Base-by-base conservation (phyloP, 495 filamentous ascomycete species). In the Aspergillus kassunensis region DNA sequence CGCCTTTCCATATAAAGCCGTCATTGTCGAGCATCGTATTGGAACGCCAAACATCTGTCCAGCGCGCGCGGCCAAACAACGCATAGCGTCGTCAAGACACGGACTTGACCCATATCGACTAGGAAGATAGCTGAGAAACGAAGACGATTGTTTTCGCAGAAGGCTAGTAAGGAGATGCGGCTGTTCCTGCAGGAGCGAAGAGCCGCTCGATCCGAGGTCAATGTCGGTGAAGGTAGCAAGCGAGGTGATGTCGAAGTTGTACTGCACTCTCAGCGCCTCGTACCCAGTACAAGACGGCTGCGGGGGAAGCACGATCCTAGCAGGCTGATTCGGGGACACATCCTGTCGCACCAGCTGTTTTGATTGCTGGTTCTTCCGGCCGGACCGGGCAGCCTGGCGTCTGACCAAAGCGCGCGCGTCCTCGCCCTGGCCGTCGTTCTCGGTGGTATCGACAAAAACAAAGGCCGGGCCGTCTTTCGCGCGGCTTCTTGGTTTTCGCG, bases 81-180 rank as follows among this genome's bases (percentile, higher is more conserved):
- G 33, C 16, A 53, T 53, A 19, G 51, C 51, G 47, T 53, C 42
- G n/a, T 53, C 51, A 15, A 53, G 37, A 34, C 43, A 53, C 4
- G 9, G 24, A 15, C 51, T 53, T 13, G 42, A 46, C 2, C 51
- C 42, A 31, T 46, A 53, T 2, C 42, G 51, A 33, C 51, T 53
- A 18, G 51, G 42, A 9, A 53, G 51, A 16, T 40, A 44, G 13
- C 42, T 25, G 21, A 53, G 51, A 23, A 53, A 53, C 12, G 51
- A 41, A 1, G 51, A 40, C 0, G 42, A 33, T 19, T 19, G 42
- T 34, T 47, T 44, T 34, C 47, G 51, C 2, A 53, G 34, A 39
- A 53, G 34, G 25, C 43, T 47, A 1, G 13, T 27, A 18, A 53
- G 51, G 1, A 43, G 42, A n/a, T n/a, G 16, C 10, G 51, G 51